These are phyloP conservation scores for Candida tropicalis DNA, from an alignment of 1,139 yeast genomes.

Conservation along the genomic window DNA sequence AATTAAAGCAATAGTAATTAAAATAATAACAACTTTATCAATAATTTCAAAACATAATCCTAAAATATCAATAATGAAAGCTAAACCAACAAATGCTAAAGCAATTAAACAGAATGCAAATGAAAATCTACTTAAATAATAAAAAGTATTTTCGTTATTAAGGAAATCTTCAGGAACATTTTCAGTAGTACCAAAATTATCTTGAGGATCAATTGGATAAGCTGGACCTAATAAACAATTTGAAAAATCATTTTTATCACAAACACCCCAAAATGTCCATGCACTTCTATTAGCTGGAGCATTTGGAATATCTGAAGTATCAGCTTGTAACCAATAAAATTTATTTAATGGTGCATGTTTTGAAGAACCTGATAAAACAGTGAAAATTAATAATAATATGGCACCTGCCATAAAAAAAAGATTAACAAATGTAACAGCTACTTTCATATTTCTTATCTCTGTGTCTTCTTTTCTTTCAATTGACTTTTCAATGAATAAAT, in stretches of 20 bases:
- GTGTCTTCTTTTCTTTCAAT: too few relatives aligned
- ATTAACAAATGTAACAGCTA: constrained; percentile 37
- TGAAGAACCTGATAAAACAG: constrained; percentile 68
- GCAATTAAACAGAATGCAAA: constrained; percentile 68
- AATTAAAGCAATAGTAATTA: constrained; percentile 53
- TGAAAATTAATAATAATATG: constrained; percentile 58
- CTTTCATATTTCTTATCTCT: constrained; percentile 30
- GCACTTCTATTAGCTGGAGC: constrained; percentile 57
- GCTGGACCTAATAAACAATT: constrained; percentile 56
- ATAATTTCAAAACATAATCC: constrained; percentile 51
- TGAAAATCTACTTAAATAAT: constrained; percentile 69
- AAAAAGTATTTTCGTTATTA: constrained; percentile 58
- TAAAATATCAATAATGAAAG: constrained; percentile 42
- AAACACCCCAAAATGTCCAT: constrained; percentile 87
- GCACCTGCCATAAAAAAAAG: constrained; percentile 52
- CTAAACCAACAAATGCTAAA: constrained; percentile 52
- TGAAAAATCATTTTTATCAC: constrained; percentile 46
- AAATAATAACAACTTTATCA: constrained; percentile 56
- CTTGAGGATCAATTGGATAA: constrained; percentile 69
- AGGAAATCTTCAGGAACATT: constrained; percentile 59
- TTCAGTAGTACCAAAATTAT: constrained; percentile 58
- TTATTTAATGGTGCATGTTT: constrained; percentile 60
- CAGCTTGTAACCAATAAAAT: constrained; percentile 74
- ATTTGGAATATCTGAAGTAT: constrained; percentile 55
- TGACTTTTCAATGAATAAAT: not conserved